A percentile compares a stretch with the other conserved stretches of the same genome.
These are phyloP conservation scores for Aureobasidium sp. DNA, from an alignment of 2,329 filamentous ascomycete genomes.

Conservation along the genomic window DNA sequence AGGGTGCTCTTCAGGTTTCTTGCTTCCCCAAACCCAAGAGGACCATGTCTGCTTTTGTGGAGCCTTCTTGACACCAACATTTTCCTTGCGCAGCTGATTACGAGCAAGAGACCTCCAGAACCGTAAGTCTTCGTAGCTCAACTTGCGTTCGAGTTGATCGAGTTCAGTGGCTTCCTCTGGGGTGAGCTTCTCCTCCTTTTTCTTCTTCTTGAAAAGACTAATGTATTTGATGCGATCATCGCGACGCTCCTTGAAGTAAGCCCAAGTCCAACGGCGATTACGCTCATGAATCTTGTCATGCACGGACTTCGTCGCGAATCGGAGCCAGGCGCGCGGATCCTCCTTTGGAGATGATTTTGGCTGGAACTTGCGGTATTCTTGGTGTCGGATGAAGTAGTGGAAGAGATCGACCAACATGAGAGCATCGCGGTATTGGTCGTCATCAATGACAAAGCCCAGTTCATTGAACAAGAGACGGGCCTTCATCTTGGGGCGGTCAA, in stretches of 20 bases:
- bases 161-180: conserved; percentile 65
- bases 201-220: conserved; percentile 88
- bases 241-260: conserved; percentile 82
- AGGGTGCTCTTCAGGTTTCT: conserved; percentile 56
- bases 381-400: conserved; percentile 95
- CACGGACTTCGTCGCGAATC: conserved; percentile 83
- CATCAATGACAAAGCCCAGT: conserved; percentile 93
- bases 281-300: conserved; percentile 90
- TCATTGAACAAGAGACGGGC: conserved; percentile 90
- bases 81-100: conserved; percentile 92
- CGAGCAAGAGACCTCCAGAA: conserved; percentile 95
- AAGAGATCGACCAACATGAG: conserved; percentile 98
- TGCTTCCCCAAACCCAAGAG: conserved; percentile 76
- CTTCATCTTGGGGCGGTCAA: conserved; percentile 76
- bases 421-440: conserved; percentile 92
- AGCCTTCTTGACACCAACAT: conserved; percentile 73
- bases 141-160: conserved; percentile 71
- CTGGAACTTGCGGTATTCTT: conserved; percentile 90
- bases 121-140: conserved; percentile 87
- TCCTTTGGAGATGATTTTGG: conserved; percentile 81
- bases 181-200: conserved; percentile 58
- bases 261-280: conserved; percentile 93
- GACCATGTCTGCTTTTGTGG: conserved; percentile 75
- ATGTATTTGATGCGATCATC: conserved; percentile 88
- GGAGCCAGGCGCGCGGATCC: conserved; percentile 84